These are phyloP conservation scores for Citrus sp. DNA, from an alignment of 345 rosid genomes.

Conservation along the genomic window DNA sequence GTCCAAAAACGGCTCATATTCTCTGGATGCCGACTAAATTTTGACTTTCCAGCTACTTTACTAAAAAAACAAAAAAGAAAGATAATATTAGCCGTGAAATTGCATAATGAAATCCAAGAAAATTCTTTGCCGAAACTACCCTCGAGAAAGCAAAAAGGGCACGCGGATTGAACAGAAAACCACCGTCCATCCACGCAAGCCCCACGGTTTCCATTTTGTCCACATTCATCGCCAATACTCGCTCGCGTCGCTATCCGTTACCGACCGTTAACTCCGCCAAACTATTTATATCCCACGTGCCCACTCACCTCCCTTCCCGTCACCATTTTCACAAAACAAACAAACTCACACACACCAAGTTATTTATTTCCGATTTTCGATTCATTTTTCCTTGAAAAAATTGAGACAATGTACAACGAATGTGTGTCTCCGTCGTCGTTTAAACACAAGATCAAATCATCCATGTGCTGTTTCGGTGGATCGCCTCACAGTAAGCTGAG, in stretches of 20 bases:
- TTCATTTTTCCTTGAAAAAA: not conserved
- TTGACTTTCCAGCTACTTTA: too few species aligned
- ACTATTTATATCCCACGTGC: not conserved
- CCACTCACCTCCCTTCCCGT: not conserved
- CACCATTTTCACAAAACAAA: not conserved
- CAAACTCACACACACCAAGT: not conserved
- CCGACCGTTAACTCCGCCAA: not conserved
- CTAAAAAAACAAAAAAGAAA: not conserved
- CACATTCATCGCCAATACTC: not conserved
- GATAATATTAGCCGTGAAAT: not conserved
- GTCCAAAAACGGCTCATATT: too few species aligned
- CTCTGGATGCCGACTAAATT: too few species aligned
- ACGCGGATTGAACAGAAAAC: conserved; percentile 15
- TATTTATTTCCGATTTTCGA: not conserved
- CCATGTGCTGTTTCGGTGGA: conserved; percentile 43
- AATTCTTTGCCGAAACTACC: not conserved
- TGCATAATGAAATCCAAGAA: too few species aligned
- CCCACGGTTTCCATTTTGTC: conserved; percentile 26
- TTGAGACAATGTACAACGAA: conserved; percentile 22
- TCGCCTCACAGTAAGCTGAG: not conserved
- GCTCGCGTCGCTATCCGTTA: conserved; percentile 13
- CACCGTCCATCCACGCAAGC: conserved; percentile 22
- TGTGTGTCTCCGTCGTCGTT: conserved; percentile 39
- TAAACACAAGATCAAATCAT: conserved; percentile 33
- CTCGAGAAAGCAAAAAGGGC: not conserved